These are phyloP conservation scores for Pythium oligandrum DNA, from an alignment of 352 stramenopile genomes.

Conservation along the genomic window DNA sequence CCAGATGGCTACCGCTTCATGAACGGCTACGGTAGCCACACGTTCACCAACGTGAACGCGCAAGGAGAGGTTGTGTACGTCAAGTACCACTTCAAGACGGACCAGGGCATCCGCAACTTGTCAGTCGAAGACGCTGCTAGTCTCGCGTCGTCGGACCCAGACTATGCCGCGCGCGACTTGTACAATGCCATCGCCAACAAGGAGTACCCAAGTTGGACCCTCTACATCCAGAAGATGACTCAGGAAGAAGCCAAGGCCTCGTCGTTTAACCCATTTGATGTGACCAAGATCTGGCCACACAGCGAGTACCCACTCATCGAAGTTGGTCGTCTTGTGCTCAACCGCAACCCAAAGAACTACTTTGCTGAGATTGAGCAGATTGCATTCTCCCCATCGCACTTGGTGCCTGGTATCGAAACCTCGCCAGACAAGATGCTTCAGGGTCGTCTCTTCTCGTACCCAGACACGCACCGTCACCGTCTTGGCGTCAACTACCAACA, in stretches of 20 bases:
- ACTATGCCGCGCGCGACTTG: conserved; percentile 85
- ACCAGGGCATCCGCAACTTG: conserved; percentile 81
- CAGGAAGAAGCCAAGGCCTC: conserved; percentile 47
- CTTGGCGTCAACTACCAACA: conserved; percentile 88
- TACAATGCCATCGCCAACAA: conserved; percentile 77
- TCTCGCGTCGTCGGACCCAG: conserved; percentile 56
- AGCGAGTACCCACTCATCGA: conserved; percentile 67
- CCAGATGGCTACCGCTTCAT: conserved; percentile 81
- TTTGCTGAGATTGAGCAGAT: conserved; percentile 90
- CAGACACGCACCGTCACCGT: conserved; percentile 84
- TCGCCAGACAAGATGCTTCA: conserved; percentile 91
- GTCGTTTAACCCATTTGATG: conserved; percentile 80
- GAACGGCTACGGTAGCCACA: conserved; percentile 88
- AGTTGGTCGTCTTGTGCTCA: conserved; percentile 77
- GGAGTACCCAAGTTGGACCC: conserved; percentile 66
- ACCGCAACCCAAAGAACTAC: conserved; percentile 88
- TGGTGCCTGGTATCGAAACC: conserved; percentile 85
- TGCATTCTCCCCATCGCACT: conserved; percentile 82
- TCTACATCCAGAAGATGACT: conserved; percentile 89
- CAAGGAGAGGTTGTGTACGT: conserved; percentile 62
- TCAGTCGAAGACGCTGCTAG: conserved; percentile 49
- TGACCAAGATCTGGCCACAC: conserved; percentile 90
- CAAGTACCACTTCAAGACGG: conserved; percentile 91
- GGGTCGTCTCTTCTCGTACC: conserved; percentile 87
- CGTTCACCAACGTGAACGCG: conserved; percentile 80